Percentiles rank a stretch among this genome's conserved stretches.
Evolutionary conservation across 225 moss, liverwort and hornwort species (phyloP).

Genomic region (Sphagnum tenellum): DNA sequence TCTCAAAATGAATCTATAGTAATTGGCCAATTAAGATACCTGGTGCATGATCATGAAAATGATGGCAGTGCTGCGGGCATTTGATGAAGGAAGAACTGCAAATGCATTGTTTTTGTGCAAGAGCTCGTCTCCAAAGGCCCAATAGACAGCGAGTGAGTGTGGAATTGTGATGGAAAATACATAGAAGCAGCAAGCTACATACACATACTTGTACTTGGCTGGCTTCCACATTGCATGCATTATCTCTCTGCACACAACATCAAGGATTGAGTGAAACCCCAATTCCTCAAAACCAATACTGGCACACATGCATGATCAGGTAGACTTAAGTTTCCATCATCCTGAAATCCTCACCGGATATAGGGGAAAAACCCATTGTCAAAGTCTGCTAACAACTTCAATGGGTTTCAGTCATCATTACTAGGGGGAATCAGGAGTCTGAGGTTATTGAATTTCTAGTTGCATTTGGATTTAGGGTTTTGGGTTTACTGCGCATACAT

Average conservation of each 20-base stretch:
- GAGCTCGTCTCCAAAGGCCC: slow-evolving; percentile 26
- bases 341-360: no score
- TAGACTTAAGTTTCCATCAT: no score
- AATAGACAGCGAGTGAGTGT: slow-evolving; percentile 41
- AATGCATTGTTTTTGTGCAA: slow-evolving; percentile 27
- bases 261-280: no score
- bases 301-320: no score
- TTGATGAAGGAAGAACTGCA: slow-evolving; percentile 25
- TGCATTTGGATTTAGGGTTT: no score
- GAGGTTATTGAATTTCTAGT: no score
- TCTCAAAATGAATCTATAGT: no score
- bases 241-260: slow-evolving; percentile 25
- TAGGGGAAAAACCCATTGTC: no score
- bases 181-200: slow-evolving; percentile 22
- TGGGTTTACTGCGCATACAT: slow-evolving; percentile 10
- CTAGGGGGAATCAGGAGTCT: no score
- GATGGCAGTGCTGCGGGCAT: slow-evolving; percentile 27
- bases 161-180: slow-evolving; percentile 35
- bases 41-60: slow-evolving; percentile 60
- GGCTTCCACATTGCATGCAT: slow-evolving; percentile 65
- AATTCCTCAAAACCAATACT: no score
- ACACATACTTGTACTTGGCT: slow-evolving; percentile 33
- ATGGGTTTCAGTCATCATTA: no score
- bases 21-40: slow-evolving; percentile 5
- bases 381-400: no score